Conservation (phyloP, 1,284 basidiomycete genomes). For the Fomitopsis palustris region DNA sequence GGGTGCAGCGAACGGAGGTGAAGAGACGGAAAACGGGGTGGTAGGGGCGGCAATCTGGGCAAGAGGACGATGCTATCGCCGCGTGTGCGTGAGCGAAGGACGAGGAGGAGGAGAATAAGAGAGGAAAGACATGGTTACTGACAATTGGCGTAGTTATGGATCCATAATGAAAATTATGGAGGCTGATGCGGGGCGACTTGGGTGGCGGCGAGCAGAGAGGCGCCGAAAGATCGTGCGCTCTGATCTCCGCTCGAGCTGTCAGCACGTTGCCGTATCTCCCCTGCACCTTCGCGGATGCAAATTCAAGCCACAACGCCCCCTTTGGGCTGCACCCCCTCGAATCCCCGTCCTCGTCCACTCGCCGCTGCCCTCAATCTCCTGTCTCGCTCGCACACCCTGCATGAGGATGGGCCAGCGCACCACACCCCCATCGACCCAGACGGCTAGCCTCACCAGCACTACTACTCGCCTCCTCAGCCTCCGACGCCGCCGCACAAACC, state of each 20-base stretch:
- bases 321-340: background rate
- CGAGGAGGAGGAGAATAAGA: slow-evolving; percentile 1
- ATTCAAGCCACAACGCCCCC: slow-evolving; percentile 13
- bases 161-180: slow-evolving; percentile 5
- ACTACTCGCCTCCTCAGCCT: background rate
- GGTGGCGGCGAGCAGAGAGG: slow-evolving; percentile 4
- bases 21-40: slow-evolving; percentile 14
- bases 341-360: background rate
- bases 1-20: slow-evolving; percentile 11
- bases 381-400: background rate
- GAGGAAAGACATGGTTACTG: slow-evolving; percentile 5
- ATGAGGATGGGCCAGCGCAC: too few relatives aligned
- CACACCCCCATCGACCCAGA: background rate
- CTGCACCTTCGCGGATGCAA: slow-evolving; percentile 32
- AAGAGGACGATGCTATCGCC: slow-evolving; percentile 2
- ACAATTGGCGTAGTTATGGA: slow-evolving; percentile 4
- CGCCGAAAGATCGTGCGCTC: slow-evolving; percentile 9
- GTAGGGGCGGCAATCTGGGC: slow-evolving; percentile 12
- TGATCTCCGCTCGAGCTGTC: slow-evolving; percentile 24
- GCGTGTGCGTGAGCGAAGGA: background rate
- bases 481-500: background rate
- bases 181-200: slow-evolving; percentile 1
- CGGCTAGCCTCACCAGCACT: background rate
- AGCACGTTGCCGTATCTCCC: slow-evolving; percentile 4
- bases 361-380: background rate